Percentiles rank a stretch among this genome's conserved stretches.
phyloP scores from a whole-genome alignment of 371 early-diverging fungal species.

The Nematocida parisii region DNA sequence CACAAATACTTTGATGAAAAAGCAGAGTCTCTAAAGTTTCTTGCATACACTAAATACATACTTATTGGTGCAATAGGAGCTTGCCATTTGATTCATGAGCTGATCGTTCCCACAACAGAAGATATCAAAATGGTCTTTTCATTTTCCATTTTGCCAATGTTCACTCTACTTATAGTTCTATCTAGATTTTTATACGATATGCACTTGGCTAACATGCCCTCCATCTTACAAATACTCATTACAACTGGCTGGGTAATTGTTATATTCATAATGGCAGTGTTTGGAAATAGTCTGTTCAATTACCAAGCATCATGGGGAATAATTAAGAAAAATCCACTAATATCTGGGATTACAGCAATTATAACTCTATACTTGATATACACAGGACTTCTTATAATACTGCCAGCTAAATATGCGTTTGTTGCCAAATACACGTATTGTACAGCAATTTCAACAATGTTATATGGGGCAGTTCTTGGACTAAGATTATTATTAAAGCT shows the following conservation, averaged over 20 bases:
- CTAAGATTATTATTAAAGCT: background rate
- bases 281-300: slow-evolving; percentile 7
- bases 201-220: background rate
- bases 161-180: background rate
- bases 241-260: background rate
- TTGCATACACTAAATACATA: background rate
- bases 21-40: background rate
- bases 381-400: background rate
- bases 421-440: background rate
- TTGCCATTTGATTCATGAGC: background rate
- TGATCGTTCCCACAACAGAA: background rate
- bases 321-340: background rate
- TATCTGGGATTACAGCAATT: background rate
- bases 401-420: background rate
- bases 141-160: slow-evolving; percentile 2
- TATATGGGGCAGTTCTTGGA: slow-evolving; percentile 12
- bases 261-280: background rate
- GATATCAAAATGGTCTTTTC: background rate
- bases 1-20: background rate
- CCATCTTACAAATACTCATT: slow-evolving; percentile 2
- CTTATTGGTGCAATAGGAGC: background rate
- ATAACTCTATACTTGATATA: background rate
- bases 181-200: slow-evolving; percentile 19
- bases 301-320: background rate
- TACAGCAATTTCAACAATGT: background rate